These are phyloP conservation scores for Lachancea thermotolerans DNA, from an alignment of 805 yeast genomes.

Conservation along the genomic window DNA sequence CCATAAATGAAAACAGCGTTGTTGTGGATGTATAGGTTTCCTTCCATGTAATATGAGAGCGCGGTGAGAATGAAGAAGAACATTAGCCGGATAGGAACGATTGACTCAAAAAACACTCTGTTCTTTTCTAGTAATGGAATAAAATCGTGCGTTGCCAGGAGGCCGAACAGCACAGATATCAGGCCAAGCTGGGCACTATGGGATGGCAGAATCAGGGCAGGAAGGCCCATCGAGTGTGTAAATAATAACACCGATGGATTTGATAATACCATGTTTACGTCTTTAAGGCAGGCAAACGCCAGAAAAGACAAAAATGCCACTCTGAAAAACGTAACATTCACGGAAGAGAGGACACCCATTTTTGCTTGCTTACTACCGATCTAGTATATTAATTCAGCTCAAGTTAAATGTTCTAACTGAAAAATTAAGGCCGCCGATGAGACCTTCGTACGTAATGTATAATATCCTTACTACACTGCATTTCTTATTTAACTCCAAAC, in stretches of 20 bases:
- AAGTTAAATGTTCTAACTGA: too few species aligned
- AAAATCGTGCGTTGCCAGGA: conserved; percentile 46
- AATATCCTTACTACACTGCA: too few species aligned
- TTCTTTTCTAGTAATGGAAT: conserved; percentile 48
- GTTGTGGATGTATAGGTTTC: conserved; percentile 45
- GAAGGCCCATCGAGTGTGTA: conserved; percentile 54
- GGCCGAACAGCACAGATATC: conserved; percentile 39
- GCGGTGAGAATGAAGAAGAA: conserved; percentile 44
- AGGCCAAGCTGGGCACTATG: conserved; percentile 44
- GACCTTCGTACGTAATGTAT: too few species aligned
- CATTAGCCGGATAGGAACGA: conserved; percentile 52
- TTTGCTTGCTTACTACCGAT: background rate
- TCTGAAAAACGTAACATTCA: conserved; percentile 42
- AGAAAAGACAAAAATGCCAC: conserved; percentile 39
- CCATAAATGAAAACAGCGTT: conserved; percentile 53
- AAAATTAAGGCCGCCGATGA: too few species aligned
- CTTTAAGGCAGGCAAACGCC: conserved; percentile 42
- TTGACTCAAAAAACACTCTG: conserved; percentile 45
- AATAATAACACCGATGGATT: conserved; percentile 45
- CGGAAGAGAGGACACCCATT: conserved; percentile 50
- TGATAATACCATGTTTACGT: conserved; percentile 39
- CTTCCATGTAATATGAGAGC: conserved; percentile 41
- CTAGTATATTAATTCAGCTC: too few species aligned
- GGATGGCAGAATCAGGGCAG: conserved; percentile 25
- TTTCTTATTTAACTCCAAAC: too few species aligned